These are phyloP conservation scores for Martensiomyces pterosporus DNA, from an alignment of 192 early-diverging fungal genomes.

Conservation along the genomic window DNA sequence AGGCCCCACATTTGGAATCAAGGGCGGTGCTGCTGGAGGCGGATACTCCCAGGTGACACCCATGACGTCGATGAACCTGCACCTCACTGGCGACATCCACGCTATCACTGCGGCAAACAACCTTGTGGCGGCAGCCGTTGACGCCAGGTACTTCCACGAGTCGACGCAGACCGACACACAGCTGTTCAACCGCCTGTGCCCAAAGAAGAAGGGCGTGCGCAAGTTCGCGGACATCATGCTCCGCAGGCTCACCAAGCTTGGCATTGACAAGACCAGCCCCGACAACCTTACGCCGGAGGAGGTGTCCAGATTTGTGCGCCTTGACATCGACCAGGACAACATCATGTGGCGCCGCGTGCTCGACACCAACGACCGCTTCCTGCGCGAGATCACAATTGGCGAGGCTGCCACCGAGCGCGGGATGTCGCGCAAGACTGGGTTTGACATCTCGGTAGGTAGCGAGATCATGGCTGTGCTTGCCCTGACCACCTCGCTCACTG, in stretches of 20 bases:
- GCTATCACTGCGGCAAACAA: constrained; percentile 98
- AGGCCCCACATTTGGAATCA: constrained; percentile 99
- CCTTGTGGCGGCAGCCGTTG: constrained; percentile 94
- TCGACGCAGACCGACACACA: constrained; percentile 64
- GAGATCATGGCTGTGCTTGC: constrained; percentile 99
- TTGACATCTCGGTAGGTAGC: constrained; percentile 97
- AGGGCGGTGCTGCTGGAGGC: constrained; percentile 96
- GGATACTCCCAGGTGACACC: constrained; percentile 99
- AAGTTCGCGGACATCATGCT: constrained; percentile 82
- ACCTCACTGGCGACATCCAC: constrained; percentile 98
- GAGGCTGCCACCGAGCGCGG: constrained; percentile 85
- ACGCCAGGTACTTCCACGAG: constrained; percentile 98
- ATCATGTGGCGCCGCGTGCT: constrained; percentile 97
- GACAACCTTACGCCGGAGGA: constrained; percentile 77
- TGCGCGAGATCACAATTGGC: constrained; percentile 88
- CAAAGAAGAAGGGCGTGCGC: constrained; percentile 80
- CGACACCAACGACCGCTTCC: constrained; percentile 95
- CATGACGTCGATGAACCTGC: constrained; percentile 99
- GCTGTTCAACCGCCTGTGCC: constrained; percentile 85
- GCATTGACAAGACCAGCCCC: constrained; percentile 79
- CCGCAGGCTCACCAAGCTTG: constrained; percentile 68
- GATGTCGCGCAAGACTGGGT: constrained; percentile 83
- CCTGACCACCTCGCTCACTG: constrained; percentile 79
- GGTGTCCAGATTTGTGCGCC: constrained; percentile 70
- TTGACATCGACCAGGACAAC: constrained; percentile 92